Evolutionary conservation across 345 rosid species (phyloP), one percentile per base, ranked within the genome.

Genomic region (Sonneratia caseolaris): DNA sequence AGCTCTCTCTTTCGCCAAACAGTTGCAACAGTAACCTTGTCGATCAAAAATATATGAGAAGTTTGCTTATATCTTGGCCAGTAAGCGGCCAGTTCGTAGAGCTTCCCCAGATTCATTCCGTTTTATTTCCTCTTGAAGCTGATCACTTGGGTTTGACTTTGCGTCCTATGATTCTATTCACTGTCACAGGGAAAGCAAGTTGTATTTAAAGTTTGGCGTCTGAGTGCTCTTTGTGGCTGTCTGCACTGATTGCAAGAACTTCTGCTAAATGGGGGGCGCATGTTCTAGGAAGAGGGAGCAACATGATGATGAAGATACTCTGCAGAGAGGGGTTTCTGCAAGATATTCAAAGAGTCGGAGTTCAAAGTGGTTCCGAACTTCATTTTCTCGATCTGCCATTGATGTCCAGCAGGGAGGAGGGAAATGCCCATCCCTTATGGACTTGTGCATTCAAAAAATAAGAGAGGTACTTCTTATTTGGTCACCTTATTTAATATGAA

Each of bases 221-320:
- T 70, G 71, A 79, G 71, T 72, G 73, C 78, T 61, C 19, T 73
- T 62, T 62, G 37, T 27, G 16, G 37, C 1, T 37, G 66, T 7
- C 64, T 27, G 66, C 32, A 35, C 66, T 70, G 27, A n/a, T 76
- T 71, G 70, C n/a, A 66, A 71, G 73, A 79, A 71, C 32, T 74
- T 68, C 56, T 75, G 75, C 77, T 76, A 69, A n/a, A 93, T 93
- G 98, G 97, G 97, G 78, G 97, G 93, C 83, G 91, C 92, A 78
- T 91, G 98, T 75, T 93, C 98, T 78, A 86, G 97, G 83, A 93
- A 91, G 88, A 88, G 92, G 78, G 81, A 77, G 74, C 92, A 86
- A 68, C 77, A 81, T 72, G 84, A 82, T 19, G 79, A 76, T 59
- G 98, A 89, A 65, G 92, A 85, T 76, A 73, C 69, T 38, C 74